Evolutionary conservation across 768 basidiomycete genomes (phyloP), one percentile per base, ranked within the genome.

Genomic region (Termitomyces bulborhizus): DNA sequence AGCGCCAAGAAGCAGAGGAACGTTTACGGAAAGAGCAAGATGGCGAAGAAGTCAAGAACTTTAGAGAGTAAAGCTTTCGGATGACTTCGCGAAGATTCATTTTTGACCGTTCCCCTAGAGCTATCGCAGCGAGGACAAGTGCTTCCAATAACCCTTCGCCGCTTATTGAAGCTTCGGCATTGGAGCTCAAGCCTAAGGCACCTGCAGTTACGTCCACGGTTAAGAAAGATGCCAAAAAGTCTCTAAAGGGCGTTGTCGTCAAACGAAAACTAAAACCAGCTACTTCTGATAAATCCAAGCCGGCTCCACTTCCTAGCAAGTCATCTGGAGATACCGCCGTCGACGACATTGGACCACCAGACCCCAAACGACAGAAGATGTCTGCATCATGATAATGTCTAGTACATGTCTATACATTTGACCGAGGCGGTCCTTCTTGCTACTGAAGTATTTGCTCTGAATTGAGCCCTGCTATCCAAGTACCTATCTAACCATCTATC

Each of bases 221-320:
- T 26, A 87, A 81, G 70, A 92, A 86, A 65, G 83, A 86, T 39
- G 61, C 66, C 34, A 91, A 89, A 69, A 81, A 79, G 59, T 67
- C 78, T 3, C 73, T 93, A 42, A 93, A 90, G 63, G 90, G 90
- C 18, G 86, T 91, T 7, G 72, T 93, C 15, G 82, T 90, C 47
- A 93, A 90, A 74, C 91, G 85, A 69, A 90, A 82, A 66, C 55
- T 73, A 13, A 89, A 86, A 64, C 42, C 74, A 31, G 46, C 63
- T 6, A 49, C 62, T 45, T 56, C 63, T 32, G 48, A 62, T 7
- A 47, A 67, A 32, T 42, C 39, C 57, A 67, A 53, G 47, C 37
- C 21, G 51, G 56, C 37, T 51, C 58, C 26, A 31, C 47, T 36
- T 50, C 56, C 54, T 11, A 40, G 39, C 48, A 61, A 60, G 56